Evolutionary conservation across 1,284 basidiomycete species (phyloP).

Genomic region (Ceratobasidium sp.): DNA sequence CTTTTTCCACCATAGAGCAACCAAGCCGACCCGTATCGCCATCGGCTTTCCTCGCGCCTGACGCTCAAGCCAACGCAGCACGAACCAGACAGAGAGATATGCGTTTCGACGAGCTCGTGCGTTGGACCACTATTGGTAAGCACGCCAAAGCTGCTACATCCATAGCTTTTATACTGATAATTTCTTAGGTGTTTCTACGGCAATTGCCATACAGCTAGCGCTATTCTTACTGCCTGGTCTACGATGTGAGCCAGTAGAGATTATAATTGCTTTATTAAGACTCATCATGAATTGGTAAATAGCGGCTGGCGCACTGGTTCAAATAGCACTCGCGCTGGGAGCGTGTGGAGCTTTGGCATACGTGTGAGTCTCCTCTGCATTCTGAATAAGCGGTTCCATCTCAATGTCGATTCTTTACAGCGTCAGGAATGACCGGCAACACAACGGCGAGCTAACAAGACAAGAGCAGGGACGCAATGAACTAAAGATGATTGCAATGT

Average conservation of each 20-base stretch:
- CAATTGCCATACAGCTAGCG: constrained; percentile 21
- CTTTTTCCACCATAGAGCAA: too few relatives aligned
- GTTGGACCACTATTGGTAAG: constrained; percentile 28
- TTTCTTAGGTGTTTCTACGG: constrained; percentile 27
- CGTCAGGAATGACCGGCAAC: constrained; percentile 26
- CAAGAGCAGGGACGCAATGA: constrained; percentile 13
- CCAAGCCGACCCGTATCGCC: constrained; percentile 23
- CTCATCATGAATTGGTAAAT: background rate
- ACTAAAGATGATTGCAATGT: constrained; percentile 36
- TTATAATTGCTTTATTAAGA: background rate
- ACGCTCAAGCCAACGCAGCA: background rate
- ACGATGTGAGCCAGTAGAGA: constrained; percentile 4
- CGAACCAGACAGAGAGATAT: constrained; percentile 3
- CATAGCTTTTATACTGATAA: background rate
- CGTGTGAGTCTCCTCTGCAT: constrained; percentile 1
- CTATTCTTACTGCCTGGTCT: constrained; percentile 26
- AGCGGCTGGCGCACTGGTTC: constrained; percentile 16
- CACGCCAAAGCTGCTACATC: background rate
- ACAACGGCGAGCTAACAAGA: constrained; percentile 25
- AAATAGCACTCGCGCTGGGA: constrained; percentile 23
- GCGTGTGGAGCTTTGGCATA: constrained; percentile 32
- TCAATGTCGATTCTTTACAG: constrained; percentile 5
- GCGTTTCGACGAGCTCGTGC: constrained; percentile 31
- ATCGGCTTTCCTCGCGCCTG: background rate
- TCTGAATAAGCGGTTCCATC: constrained; percentile 2